phyloP scores from a whole-genome alignment of 495 filamentous ascomycete species.

The Echria macrotheca region DNA sequence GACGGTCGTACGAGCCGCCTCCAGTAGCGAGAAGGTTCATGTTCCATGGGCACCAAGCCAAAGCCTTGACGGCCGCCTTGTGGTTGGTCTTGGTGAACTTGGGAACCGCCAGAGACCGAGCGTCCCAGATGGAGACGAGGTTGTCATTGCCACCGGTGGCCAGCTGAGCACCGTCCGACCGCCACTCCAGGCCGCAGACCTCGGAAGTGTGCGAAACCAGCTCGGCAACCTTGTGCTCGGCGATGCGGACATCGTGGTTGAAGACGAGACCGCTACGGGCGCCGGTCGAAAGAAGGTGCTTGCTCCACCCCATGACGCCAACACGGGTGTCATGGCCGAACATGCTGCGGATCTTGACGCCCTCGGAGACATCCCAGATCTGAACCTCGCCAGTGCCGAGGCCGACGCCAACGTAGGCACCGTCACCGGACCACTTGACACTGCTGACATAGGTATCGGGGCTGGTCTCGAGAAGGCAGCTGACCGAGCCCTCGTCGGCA shows the following conservation, averaged over 20 bases:
- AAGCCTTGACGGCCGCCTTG: constrained; percentile 94
- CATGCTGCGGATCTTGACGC: constrained; percentile 95
- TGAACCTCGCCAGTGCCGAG: constrained; percentile 94
- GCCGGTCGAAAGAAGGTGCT: constrained; percentile 92
- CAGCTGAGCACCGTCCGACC: constrained; percentile 90
- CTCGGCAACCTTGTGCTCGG: constrained; percentile 95
- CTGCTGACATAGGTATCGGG: constrained; percentile 94
- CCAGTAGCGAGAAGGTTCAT: constrained; percentile 93
- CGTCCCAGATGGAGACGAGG: constrained; percentile 98
- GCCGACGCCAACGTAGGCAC: constrained; percentile 92
- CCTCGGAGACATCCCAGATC: constrained; percentile 98
- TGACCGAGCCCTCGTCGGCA: constrained; percentile 86
- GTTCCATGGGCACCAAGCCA: constrained; percentile 99
- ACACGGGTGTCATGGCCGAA: constrained; percentile 94
- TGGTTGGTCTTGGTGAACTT: constrained; percentile 99
- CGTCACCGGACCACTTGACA: constrained; percentile 97
- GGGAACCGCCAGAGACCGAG: constrained; percentile 81
- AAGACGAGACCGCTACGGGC: constrained; percentile 91
- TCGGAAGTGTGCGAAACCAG: constrained; percentile 94
- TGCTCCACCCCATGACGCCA: constrained; percentile 97
- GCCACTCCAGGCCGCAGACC: constrained; percentile 97
- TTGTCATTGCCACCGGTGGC: constrained; percentile 98
- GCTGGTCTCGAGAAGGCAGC: constrained; percentile 74
- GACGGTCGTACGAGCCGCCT: constrained; percentile 89
- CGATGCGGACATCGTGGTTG: constrained; percentile 98